Evolutionary conservation across 2,329 filamentous ascomycete genomes (phyloP).

Genomic region (Alternaria longipes): DNA sequence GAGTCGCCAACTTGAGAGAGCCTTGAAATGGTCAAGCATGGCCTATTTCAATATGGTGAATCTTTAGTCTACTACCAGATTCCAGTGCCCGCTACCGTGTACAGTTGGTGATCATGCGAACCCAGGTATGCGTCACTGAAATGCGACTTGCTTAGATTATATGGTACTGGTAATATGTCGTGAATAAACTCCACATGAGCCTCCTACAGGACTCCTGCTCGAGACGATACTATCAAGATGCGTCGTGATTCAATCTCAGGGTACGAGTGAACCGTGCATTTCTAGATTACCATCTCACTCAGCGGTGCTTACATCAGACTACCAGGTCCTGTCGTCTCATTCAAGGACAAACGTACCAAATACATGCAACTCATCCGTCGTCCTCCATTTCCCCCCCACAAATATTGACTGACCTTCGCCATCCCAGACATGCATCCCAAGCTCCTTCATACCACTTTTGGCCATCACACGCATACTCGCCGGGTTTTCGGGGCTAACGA

Average conservation of each 20-base stretch:
- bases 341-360: conserved; percentile 31
- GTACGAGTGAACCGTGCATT: neutral
- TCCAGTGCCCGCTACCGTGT: too few relatives aligned
- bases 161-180: too few relatives aligned
- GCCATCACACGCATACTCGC: conserved; percentile 44
- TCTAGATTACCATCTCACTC: neutral
- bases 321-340: neutral
- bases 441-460: conserved; percentile 39
- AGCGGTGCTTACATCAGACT: neutral
- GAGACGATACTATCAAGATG: too few relatives aligned
- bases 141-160: too few relatives aligned
- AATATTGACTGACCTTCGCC: conserved; percentile 25
- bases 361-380: conserved; percentile 33
- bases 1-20: too few relatives aligned
- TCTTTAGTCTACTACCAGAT: too few relatives aligned
- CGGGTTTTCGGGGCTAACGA: conserved; percentile 45
- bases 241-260: too few relatives aligned
- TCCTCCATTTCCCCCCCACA: conserved; percentile 38
- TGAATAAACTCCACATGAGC: neutral
- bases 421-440: conserved; percentile 39
- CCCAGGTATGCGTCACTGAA: too few relatives aligned
- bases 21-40: too few relatives aligned
- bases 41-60: too few relatives aligned
- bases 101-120: too few relatives aligned
- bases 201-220: neutral